Evolutionary conservation across 257 asterid species (phyloP).

Genomic region (Nicotiana tomentosiformis): DNA sequence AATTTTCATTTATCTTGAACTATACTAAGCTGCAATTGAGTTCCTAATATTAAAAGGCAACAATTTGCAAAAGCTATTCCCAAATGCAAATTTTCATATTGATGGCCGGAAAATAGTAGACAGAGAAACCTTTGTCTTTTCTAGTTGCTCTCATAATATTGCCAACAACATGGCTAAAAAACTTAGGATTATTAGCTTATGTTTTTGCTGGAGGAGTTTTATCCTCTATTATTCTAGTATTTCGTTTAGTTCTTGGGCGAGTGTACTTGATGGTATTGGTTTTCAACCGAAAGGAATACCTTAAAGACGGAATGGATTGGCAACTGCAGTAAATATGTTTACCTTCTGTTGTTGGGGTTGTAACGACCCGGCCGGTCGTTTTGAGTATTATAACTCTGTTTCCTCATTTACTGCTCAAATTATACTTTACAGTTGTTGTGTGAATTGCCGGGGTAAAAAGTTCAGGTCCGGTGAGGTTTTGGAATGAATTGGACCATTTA

Average conservation of each 20-base stretch:
- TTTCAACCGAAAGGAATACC: slow-evolving; percentile 33
- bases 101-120: slow-evolving; percentile 27
- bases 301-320: slow-evolving; percentile 33
- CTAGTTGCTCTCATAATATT: slow-evolving; percentile 32
- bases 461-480: too few species aligned
- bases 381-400: too few species aligned
- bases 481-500: too few species aligned
- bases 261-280: slow-evolving; percentile 44
- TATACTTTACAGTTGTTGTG: too few species aligned
- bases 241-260: slow-evolving; percentile 33
- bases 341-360: not conserved
- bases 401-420: too few species aligned
- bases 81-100: slow-evolving; percentile 19
- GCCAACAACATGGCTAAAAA: slow-evolving; percentile 56
- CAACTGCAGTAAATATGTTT: slow-evolving; percentile 37
- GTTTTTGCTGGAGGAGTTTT: slow-evolving; percentile 41
- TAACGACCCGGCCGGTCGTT: too few species aligned
- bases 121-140: slow-evolving; percentile 25
- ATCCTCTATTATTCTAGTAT: slow-evolving; percentile 26
- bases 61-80: slow-evolving; percentile 43
- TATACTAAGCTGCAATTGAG: slow-evolving; percentile 47
- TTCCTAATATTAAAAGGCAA: slow-evolving; percentile 56
- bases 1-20: slow-evolving; percentile 36
- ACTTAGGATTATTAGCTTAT: slow-evolving; percentile 35
- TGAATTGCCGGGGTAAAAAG: too few species aligned